These are phyloP conservation scores for Chlorella sp. DNA, from an alignment of 139 green algal genomes.

Conservation along the genomic window DNA sequence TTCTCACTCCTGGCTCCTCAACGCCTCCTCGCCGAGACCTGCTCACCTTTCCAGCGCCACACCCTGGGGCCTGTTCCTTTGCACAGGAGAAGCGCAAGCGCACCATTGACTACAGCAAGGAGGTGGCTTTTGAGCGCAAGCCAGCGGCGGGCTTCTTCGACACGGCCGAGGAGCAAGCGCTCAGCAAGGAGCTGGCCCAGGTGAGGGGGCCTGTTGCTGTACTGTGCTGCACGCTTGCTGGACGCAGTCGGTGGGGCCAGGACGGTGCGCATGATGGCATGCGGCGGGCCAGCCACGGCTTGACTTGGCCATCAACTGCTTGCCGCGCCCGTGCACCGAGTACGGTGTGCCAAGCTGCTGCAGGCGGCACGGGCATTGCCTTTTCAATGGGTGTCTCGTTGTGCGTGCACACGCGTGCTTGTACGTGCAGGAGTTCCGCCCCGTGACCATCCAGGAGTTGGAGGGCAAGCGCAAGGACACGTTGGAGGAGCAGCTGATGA, in stretches of 20 bases:
- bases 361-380: no score
- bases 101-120: conserved; percentile 79
- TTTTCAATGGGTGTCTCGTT: no score
- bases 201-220: neutral
- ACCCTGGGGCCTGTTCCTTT: no score
- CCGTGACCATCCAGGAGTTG: conserved; percentile 82
- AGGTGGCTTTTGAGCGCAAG: conserved; percentile 92
- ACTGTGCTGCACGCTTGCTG: neutral
- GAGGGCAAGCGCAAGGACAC: conserved; percentile 82
- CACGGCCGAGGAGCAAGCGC: conserved; percentile 58
- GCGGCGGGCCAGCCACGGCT: no score
- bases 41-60: no score
- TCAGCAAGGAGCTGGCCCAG: conserved; percentile 51
- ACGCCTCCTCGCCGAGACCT: no score
- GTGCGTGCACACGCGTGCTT: no score
- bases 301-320: no score
- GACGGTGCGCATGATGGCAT: neutral
- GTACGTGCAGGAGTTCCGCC: conserved; percentile 72
- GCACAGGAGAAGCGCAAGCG: conserved; percentile 9
- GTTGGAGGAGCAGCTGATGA: conserved; percentile 81
- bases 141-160: conserved; percentile 84
- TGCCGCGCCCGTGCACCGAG: no score
- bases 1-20: no score
- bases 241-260: neutral
- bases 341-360: no score